Evolutionary conservation across 1,284 basidiomycete species (phyloP).

Genomic region (Marasmius fiardii): DNA sequence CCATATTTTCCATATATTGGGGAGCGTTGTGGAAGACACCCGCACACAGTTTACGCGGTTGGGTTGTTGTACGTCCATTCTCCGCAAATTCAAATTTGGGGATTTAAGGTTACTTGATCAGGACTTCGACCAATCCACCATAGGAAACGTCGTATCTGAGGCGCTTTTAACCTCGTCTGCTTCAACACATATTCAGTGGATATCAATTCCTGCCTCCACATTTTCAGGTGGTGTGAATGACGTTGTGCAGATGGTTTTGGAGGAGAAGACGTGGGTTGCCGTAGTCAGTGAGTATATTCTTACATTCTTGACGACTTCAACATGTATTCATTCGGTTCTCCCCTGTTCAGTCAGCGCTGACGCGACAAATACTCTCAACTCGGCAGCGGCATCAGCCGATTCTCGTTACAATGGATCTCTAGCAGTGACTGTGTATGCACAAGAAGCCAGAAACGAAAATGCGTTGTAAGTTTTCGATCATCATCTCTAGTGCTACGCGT

Average conservation of each 20-base stretch:
- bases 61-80: slow-evolving; percentile 35
- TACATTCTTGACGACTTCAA: not conserved
- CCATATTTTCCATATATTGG: slow-evolving; percentile 46
- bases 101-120: slow-evolving; percentile 18
- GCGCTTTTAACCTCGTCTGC: slow-evolving; percentile 26
- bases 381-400: slow-evolving; percentile 27
- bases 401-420: slow-evolving; percentile 30
- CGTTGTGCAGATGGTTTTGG: slow-evolving; percentile 13
- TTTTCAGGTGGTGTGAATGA: slow-evolving; percentile 36
- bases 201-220: slow-evolving; percentile 29
- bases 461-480: slow-evolving; percentile 38
- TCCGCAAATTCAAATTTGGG: not conserved
- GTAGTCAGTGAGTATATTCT: slow-evolving; percentile 15
- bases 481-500: not conserved
- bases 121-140: slow-evolving; percentile 51
- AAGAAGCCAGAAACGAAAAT: slow-evolving; percentile 37
- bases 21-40: slow-evolving; percentile 43
- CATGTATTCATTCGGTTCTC: not conserved
- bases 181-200: slow-evolving; percentile 33
- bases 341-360: slow-evolving; percentile 15
- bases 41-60: slow-evolving; percentile 31
- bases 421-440: slow-evolving; percentile 32
- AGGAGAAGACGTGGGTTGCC: slow-evolving; percentile 20
- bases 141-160: slow-evolving; percentile 39
- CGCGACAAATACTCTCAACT: slow-evolving; percentile 22